Evolutionary conservation across 1,284 basidiomycete genomes (phyloP).

Genomic region (Irpex sp.): DNA sequence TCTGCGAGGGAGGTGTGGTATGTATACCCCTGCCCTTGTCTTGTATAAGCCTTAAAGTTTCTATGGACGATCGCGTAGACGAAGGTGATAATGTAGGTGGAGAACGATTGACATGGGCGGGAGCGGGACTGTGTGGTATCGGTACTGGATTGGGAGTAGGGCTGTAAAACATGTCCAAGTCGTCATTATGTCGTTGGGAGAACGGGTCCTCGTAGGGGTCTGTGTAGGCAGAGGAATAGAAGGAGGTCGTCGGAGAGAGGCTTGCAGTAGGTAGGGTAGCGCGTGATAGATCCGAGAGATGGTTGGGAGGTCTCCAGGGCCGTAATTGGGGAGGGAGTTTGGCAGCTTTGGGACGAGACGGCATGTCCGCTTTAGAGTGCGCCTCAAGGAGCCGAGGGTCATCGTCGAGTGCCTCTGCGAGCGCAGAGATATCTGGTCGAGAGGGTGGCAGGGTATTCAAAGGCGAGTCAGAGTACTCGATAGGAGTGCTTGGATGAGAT

Average conservation of each 20-base stretch:
- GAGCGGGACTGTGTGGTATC: slow-evolving; percentile 26
- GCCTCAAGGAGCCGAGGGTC: slow-evolving; percentile 28
- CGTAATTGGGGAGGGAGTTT: slow-evolving; percentile 39
- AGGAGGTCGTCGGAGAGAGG: slow-evolving; percentile 33
- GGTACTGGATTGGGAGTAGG: slow-evolving; percentile 25
- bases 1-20: slow-evolving; percentile 23
- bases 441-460: slow-evolving; percentile 21
- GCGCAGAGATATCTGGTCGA: slow-evolving; percentile 23
- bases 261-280: slow-evolving; percentile 64
- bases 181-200: slow-evolving; percentile 17
- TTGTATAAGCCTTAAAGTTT: slow-evolving; percentile 58
- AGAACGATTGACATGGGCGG: slow-evolving; percentile 22
- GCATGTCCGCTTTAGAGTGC: slow-evolving; percentile 21
- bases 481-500: slow-evolving; percentile 25
- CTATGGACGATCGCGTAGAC: slow-evolving; percentile 50
- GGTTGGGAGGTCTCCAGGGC: slow-evolving; percentile 46
- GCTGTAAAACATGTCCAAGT: slow-evolving; percentile 27
- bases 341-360: slow-evolving; percentile 41
- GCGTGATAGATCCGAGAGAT: slow-evolving; percentile 58
- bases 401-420: slow-evolving; percentile 40
- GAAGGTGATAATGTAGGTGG: slow-evolving; percentile 30
- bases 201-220: slow-evolving; percentile 31
- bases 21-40: slow-evolving; percentile 31
- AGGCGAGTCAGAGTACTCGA: slow-evolving; percentile 20
- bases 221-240: slow-evolving; percentile 20